Percentiles rank a stretch among this genome's conserved stretches.
Conservation (phyloP, 2,329 filamentous ascomycete species). For the Alternaria gaisen region DNA sequence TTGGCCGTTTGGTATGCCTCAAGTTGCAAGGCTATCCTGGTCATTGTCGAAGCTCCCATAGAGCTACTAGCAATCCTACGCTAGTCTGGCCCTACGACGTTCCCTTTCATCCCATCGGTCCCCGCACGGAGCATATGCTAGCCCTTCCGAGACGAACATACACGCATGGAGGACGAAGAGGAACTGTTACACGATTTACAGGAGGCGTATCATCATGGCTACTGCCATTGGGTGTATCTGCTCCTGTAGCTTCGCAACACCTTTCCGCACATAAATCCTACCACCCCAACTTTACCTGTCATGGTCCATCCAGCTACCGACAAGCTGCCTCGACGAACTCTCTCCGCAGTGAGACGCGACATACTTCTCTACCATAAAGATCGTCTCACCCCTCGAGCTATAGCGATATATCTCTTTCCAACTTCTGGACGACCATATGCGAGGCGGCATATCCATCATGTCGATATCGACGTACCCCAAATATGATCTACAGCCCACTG, state of each 20-base stretch:
- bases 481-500: background rate
- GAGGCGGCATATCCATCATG: slow-evolving; percentile 5
- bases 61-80: background rate
- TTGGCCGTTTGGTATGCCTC: background rate
- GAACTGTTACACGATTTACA: slow-evolving; percentile 1
- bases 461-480: background rate
- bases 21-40: slow-evolving; percentile 1
- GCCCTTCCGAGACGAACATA: background rate
- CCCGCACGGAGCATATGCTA: slow-evolving; percentile 5
- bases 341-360: background rate
- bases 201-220: slow-evolving; percentile 7
- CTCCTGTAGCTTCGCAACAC: slow-evolving; percentile 1
- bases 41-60: slow-evolving; percentile 1
- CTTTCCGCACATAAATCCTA: slow-evolving; percentile 1
- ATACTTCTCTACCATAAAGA: background rate
- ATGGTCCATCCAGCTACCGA: background rate
- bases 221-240: background rate
- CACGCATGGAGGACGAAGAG: slow-evolving; percentile 3
- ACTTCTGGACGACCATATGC: background rate
- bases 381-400: background rate
- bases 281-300: background rate
- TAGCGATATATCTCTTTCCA: background rate
- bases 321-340: background rate
- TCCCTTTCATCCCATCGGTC: background rate
- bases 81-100: background rate